Base-by-base conservation (phyloP, 1,284 basidiomycete species). In the Puccinia novopanici region DNA sequence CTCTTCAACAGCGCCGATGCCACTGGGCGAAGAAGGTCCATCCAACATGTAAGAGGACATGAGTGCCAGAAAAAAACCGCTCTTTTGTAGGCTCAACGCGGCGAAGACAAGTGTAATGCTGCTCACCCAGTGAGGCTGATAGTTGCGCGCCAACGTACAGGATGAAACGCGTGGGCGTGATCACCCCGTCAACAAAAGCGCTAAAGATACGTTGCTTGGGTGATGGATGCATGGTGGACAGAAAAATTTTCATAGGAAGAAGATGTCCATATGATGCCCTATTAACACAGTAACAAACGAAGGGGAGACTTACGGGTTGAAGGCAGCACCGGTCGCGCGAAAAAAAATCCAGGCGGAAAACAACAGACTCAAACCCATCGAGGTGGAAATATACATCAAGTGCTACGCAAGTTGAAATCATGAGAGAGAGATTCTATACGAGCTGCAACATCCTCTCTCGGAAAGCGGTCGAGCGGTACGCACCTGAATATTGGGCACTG, bases 281-380 rank as follows among this genome's bases (percentile, higher is more conserved):
- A 34, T 34, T 34, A 34, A 34, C 34, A 34, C 34, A 34, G 34
- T 34, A 85, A 91, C 85, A 61, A 90, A 87, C 63, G 92, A 87
- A 0, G 37, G 8, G 24, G 27, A 55, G 34, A 57, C 45, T 50
- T 90, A 85, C 12, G 79, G 79, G 61, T 81, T 81, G 63, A 81
- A 81, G 19, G 79, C 79, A n/a, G 89, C 90, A 9, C 91, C 91
- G 0, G 91, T 91, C 70, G 91, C 88, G 42, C 92, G 88, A 85
- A 90, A 92, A 86, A 93, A 93, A 59, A 92, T 86, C 90, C 91
- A 92, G 8, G 90, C 90, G 2, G 89, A 89, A 48, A 91, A 89
- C 65, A 92, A 88, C 54, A 93, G 87, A 77, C 89, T 89, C 74
- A 92, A 85, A 1, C 91, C 91, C 87, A 91, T 90, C 63, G 87